Evolutionary conservation across 164 flowering plant genomes (phyloP).

Genomic region (Kalanchoe fedtschenkoi): DNA sequence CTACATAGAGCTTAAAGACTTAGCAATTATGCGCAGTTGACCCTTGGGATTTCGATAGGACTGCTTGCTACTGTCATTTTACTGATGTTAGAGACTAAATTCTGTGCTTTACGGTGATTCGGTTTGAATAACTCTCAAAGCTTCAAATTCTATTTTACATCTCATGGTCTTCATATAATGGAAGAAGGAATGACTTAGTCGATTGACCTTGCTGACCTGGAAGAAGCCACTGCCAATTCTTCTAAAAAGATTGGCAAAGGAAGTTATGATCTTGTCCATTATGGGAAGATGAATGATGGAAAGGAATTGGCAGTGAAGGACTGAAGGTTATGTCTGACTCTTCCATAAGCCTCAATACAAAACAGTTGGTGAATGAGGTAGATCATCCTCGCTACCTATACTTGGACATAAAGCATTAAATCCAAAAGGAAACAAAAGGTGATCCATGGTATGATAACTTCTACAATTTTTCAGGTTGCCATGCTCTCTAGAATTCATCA

Average conservation of each 20-base stretch:
- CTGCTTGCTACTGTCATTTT: constrained; percentile 38
- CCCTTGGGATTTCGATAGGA: constrained; percentile 41
- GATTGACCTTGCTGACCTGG: constrained; percentile 51
- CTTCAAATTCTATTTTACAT: constrained; percentile 30
- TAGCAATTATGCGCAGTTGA: constrained; percentile 30
- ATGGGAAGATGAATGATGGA: constrained; percentile 83
- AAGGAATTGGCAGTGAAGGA: constrained; percentile 89
- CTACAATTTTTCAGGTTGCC: constrained; percentile 57
- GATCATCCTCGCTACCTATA: neutral
- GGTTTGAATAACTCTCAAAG: constrained; percentile 23
- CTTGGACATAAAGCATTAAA: neutral
- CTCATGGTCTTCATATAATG: constrained; percentile 32
- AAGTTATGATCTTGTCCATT: constrained; percentile 86
- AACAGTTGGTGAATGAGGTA: constrained; percentile 88
- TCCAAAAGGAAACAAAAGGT: neutral
- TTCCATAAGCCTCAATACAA: constrained; percentile 57
- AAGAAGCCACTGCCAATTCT: constrained; percentile 63
- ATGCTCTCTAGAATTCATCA: constrained; percentile 94
- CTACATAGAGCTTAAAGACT: constrained; percentile 28
- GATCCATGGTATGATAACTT: neutral
- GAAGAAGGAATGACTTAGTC: constrained; percentile 63
- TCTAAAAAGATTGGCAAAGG: constrained; percentile 75
- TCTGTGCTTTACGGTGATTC: constrained; percentile 29
- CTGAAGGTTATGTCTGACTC: constrained; percentile 73
- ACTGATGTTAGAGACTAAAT: constrained; percentile 13